These are phyloP conservation scores for Phytophthora constricta DNA, from an alignment of 352 stramenopile genomes.

Conservation along the genomic window DNA sequence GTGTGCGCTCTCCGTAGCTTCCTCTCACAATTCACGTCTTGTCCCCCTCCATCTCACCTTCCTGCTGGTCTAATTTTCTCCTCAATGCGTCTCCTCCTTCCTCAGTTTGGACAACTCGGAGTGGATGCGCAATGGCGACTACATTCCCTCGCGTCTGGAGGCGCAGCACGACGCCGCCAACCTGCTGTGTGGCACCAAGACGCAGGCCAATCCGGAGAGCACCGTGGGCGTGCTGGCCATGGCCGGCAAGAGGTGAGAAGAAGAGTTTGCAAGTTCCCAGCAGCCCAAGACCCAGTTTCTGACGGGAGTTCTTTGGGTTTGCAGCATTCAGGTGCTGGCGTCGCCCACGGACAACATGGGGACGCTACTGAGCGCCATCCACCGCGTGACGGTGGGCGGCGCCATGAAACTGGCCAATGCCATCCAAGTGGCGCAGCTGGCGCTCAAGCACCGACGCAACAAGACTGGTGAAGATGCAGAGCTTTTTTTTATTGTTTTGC, in stretches of 20 bases:
- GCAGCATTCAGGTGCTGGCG: conserved; percentile 93
- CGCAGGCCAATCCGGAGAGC: conserved; percentile 97
- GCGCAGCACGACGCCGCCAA: conserved; percentile 98
- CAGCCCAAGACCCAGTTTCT: no score
- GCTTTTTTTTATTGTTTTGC: not conserved
- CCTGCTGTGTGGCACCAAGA: conserved; percentile 97
- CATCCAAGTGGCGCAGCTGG: conserved; percentile 97
- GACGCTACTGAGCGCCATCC: conserved; percentile 95
- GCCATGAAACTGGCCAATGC: conserved; percentile 94
- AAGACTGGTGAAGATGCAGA: conserved; percentile 91
- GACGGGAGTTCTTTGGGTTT: conserved; percentile 5
- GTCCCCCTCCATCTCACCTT: conserved; percentile 5
- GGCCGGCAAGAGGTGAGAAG: conserved; percentile 89
- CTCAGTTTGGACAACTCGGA: conserved; percentile 96
- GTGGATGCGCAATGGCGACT: conserved; percentile 99
- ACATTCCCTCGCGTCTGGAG: conserved; percentile 97
- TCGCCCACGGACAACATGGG: conserved; percentile 98
- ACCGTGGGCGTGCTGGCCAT: conserved; percentile 98
- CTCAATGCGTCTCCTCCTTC: conserved; percentile 7
- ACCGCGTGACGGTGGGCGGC: conserved; percentile 91
- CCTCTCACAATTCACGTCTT: not conserved
- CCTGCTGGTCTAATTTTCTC: not conserved
- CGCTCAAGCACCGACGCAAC: conserved; percentile 98
- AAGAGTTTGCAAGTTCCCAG: no score
- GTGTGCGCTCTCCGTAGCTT: conserved; percentile 10